Base-by-base conservation (phyloP, 208 protist species). In the Wallacemonas sp. region DNA sequence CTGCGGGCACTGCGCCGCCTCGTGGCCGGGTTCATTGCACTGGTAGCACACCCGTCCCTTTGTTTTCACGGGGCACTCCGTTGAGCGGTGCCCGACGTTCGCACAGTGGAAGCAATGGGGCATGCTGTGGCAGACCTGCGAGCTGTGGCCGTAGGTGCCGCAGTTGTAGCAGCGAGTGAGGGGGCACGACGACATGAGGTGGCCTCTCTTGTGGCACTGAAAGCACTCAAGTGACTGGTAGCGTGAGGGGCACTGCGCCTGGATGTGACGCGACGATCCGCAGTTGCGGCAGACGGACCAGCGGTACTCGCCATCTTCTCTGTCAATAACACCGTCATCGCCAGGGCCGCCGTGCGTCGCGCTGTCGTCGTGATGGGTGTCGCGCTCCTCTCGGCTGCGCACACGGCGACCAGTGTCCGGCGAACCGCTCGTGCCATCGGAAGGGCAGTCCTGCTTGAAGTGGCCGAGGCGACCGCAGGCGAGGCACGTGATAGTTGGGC, bases 141-240 rank as follows among this genome's bases (percentile, higher is more conserved):
- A 90, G 65, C 82, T 92, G 66, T 95, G 89, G 1, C 89, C 86
- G 60, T 87, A 92, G 45, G 74, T 82, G 57, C 89, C 89, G 63
- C 86, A 95, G 83, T 95, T 95, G 62, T 80, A 95, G 71, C 89
- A 95, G 46, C 87, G 89, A 2, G 86, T 95, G 55, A 83, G 73
- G 2, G 89, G 89, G 66, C 89, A 95, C 22, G 73, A 87, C 32
- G 79, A 83, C 79, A 86, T 87, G 73, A 86, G 76, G 64, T 95
- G 89, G 8, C 89, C 89, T 8, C 68, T 63, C 61, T 91, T 83
- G 54, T 95, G 89, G 65, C 87, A 95, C 68, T 92, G 86, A 59
- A 68, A 89, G 77, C 89, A 95, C 67, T 89, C 84, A 24, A 95
- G 55, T 17, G 76, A 64, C 66, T 87, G 81, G 34, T 70, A 71